These are phyloP conservation scores for Ilex aquifolium DNA, from an alignment of 257 asterid genomes.

Conservation along the genomic window DNA sequence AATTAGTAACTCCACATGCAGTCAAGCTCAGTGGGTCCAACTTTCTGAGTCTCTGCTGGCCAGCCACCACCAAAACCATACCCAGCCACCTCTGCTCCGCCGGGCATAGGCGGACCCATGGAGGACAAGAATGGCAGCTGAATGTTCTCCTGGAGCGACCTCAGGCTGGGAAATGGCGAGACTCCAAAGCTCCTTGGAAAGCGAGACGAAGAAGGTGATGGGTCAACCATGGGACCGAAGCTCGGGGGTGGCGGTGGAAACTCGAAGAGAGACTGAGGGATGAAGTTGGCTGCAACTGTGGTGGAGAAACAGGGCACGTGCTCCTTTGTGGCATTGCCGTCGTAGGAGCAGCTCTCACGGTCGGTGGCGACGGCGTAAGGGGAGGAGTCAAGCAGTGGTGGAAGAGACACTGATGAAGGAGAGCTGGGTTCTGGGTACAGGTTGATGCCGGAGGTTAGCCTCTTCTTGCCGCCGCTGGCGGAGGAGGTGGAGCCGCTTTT, in stretches of 20 bases:
- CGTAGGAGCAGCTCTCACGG: conserved; percentile 44
- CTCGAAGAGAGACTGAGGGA: conserved; percentile 36
- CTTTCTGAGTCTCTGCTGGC: conserved; percentile 44
- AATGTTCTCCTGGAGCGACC: conserved; percentile 63
- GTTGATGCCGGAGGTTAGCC: conserved; percentile 14
- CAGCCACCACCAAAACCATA: conserved; percentile 34
- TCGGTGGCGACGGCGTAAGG: conserved; percentile 29
- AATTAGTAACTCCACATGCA: conserved; percentile 64
- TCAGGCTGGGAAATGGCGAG: conserved; percentile 46
- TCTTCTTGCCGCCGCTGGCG: conserved; percentile 43
- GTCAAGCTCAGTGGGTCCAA: conserved; percentile 60
- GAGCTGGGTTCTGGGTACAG: conserved; percentile 50
- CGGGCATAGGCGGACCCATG: conserved; percentile 16
- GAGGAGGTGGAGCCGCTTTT: conserved; percentile 37
- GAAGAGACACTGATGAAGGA: conserved; percentile 71
- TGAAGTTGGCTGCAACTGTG: conserved; percentile 29
- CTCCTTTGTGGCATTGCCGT: conserved; percentile 45
- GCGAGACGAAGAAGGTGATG: conserved; percentile 19
- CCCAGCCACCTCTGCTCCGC: conserved; percentile 24
- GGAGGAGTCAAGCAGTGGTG: conserved; percentile 60
- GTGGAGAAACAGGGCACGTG: conserved; percentile 99
- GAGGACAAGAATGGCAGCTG: conserved; percentile 48
- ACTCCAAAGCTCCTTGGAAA: conserved; percentile 29
- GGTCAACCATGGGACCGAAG: conserved; percentile 6
- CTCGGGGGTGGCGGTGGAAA: conserved; percentile 20